A percentile compares a stretch with the other conserved stretches of the same genome.
Conservation (phyloP, 768 basidiomycete genomes). For the Suillus tomentosus region DNA sequence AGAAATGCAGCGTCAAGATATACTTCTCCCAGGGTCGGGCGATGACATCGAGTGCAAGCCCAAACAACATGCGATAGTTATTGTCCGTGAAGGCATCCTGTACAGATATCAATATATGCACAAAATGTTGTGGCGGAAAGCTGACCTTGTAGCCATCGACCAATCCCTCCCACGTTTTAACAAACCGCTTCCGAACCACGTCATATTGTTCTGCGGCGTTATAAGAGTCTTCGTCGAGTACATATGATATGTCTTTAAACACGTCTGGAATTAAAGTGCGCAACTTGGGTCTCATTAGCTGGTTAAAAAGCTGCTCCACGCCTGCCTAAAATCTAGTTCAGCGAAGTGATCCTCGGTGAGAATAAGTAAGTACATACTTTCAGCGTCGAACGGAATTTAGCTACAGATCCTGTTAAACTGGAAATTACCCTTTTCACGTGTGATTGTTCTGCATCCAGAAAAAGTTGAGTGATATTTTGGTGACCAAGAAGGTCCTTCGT, state of each 20-base stretch:
- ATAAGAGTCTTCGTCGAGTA: constrained; percentile 88
- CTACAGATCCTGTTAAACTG: constrained; percentile 53
- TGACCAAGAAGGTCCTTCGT: constrained; percentile 62
- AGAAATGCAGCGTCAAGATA: constrained; percentile 76
- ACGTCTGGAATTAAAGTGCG: constrained; percentile 83
- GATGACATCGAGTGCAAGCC: constrained; percentile 80
- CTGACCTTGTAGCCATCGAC: constrained; percentile 85
- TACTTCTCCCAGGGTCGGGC: constrained; percentile 97
- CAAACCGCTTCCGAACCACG: constrained; percentile 84
- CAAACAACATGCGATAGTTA: constrained; percentile 87
- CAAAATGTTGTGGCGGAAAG: background rate
- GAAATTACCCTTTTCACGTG: constrained; percentile 49
- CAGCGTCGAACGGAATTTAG: constrained; percentile 70
- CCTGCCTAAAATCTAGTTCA: constrained; percentile 54
- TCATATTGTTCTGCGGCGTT: constrained; percentile 84
- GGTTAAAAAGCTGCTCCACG: constrained; percentile 94
- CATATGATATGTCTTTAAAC: constrained; percentile 87
- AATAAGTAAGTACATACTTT: constrained; percentile 51
- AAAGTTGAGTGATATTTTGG: constrained; percentile 64
- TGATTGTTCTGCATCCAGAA: constrained; percentile 56
- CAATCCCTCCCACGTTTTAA: constrained; percentile 83
- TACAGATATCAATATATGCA: constrained; percentile 6
- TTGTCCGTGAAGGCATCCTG: constrained; percentile 86
- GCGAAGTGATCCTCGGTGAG: background rate
- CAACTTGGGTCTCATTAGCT: constrained; percentile 84